Evolutionary conservation across 306 rosid species (phyloP), one percentile per base, ranked within the genome.

Genomic region (Gynostemma pentaphyllum): DNA sequence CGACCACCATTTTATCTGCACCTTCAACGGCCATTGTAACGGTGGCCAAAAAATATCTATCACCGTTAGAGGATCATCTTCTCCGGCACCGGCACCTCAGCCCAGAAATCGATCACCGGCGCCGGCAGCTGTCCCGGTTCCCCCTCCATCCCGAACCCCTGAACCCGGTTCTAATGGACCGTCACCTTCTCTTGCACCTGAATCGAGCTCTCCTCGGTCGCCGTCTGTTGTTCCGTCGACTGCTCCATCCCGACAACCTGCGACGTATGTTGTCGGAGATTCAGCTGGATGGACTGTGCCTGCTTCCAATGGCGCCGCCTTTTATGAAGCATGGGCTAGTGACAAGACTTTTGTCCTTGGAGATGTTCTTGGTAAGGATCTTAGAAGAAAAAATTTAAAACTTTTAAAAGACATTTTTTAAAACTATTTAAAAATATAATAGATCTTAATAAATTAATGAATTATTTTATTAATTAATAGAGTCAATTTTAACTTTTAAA

Each of bases 1-100:
- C 2, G 6, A 72, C 14, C 50, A 3, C 37, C 76, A 45, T 76
- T 72, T 61, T 73, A 26, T 79, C 42, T 75, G 80, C 73, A 21
- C 56, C 65, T 14, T 69, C 7, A 28, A 24, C 7, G 14, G 64
- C 24, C 65, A 79, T 39, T 66, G 84, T 7, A 19, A 44, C 32
- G 54, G 0, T 22, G 81, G 84, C 60, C 75, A 68, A 45, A 75
- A 69, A 65, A 8, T 72, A 15, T 39, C 56, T 9, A 29, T 79
- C 69, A 62, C 37, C 1, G 70, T 79, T 0, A 34, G 30, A 55
- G 18, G 45, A 6, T 2, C 19, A 21, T 34, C 64, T 7, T 22
- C 64, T 21, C 45, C 62, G 0, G 27, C 62, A 7, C 42, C 62
- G 8, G n/a, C n/a, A n/a, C n/a, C n/a, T n/a, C 62, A 54, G 1